Evolutionary conservation across 768 basidiomycete species (phyloP), one percentile per base, ranked within the genome.

Genomic region (Podaxis mareebaensis): DNA sequence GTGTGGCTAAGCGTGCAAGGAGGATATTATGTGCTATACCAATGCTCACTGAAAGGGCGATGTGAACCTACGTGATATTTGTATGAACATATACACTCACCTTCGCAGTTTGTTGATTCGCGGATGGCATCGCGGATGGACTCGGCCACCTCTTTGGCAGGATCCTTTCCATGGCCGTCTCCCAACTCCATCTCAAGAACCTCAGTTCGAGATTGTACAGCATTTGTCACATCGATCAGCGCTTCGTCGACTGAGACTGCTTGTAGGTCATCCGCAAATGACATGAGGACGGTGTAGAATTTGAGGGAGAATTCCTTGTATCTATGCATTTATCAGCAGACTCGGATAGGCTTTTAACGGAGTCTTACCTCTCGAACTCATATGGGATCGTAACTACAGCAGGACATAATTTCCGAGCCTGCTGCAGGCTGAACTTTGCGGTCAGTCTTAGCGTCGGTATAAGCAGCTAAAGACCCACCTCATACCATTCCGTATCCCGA

Each of bases 171-270:
- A 53, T 72, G 67, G 3, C 69, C 69, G 2, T 63, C 61, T 17
- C 55, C 61, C 13, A 49, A 17, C 17, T 51, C 46, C 44, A 63
- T 56, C 11, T 49, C 24, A 10, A 57, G 12, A 17, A 30, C 36
- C 24, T 67, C 65, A 24, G 66, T 69, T 65, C 73, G 72, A 22
- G 64, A 66, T 53, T 71, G 74, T 44, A 92, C 82, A 0, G 81
- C 78, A 3, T 76, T 81, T 0, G 92, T 89, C 15, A 96, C 93
- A 62, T 98, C 96, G 64, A 99, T 87, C 24, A 98, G 82, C 0
- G 95, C 96, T 72, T 99, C 97, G 65, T 99, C 97, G 4, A 99
- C 92, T 1, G 95, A 96, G 15, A 98, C 96, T 1, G 96, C 95
- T 76, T 98, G 90, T 2, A 99, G 79, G 67, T 95, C 93, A 69